Percentiles rank a stretch among this genome's conserved stretches.
Conservation (phyloP, 345 rosid species). For the Citrus maxima region DNA sequence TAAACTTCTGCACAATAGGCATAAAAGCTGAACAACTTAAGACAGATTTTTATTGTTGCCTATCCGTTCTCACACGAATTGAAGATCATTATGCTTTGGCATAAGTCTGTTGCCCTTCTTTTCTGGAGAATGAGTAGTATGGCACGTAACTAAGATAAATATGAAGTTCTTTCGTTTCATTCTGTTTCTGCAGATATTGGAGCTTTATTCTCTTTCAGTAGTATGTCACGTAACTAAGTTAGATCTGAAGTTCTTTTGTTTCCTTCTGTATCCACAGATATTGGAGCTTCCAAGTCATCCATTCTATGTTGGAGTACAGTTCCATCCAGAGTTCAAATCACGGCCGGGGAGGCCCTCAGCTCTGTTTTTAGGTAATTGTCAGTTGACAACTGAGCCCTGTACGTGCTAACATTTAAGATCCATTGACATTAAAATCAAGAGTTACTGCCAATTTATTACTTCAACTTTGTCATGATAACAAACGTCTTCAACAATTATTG, state of each 20-base stretch:
- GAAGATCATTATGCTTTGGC: conserved; percentile 1
- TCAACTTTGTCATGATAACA: background rate
- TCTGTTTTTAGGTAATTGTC: conserved; percentile 68
- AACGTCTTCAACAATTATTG: too few species aligned
- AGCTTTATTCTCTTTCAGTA: conserved; percentile 28
- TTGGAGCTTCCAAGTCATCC: conserved; percentile 74
- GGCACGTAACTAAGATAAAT: background rate
- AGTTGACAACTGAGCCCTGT: background rate
- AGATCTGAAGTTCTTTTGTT: conserved; percentile 6
- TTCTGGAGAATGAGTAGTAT: background rate
- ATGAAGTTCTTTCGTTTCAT: conserved; percentile 4
- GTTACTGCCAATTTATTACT: too few species aligned
- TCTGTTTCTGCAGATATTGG: conserved; percentile 48
- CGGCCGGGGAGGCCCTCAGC: conserved; percentile 89
- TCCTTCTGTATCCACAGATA: conserved; percentile 39
- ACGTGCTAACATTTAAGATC: background rate
- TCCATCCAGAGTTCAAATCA: conserved; percentile 96
- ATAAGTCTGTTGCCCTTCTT: background rate
- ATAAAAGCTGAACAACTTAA: background rate
- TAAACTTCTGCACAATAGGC: background rate
- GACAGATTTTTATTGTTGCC: background rate
- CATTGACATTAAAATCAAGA: background rate
- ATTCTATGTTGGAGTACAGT: conserved; percentile 80
- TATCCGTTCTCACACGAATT: background rate
- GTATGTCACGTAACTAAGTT: background rate